phyloP scores from a whole-genome alignment of 2,329 filamentous ascomycete genomes.

The Colletotrichum phormii region DNA sequence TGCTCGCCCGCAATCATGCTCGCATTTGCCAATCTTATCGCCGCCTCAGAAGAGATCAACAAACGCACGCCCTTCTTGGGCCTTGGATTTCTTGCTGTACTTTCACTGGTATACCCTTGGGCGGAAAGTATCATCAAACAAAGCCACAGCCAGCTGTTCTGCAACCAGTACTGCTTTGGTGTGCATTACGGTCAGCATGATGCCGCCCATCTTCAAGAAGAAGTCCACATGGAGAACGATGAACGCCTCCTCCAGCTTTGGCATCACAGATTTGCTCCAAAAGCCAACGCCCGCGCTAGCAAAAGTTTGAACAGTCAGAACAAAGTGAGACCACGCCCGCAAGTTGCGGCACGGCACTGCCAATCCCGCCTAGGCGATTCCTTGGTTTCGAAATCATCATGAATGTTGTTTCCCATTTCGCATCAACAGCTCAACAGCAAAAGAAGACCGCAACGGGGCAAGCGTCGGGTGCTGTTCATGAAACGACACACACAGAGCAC shows the following conservation, averaged over 20 bases:
- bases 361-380: slow-evolving; percentile 10
- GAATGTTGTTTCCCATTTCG: slow-evolving; percentile 5
- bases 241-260: not conserved
- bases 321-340: slow-evolving; percentile 25
- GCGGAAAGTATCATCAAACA: not conserved
- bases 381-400: not conserved
- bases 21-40: slow-evolving; percentile 14
- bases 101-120: not conserved
- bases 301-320: not conserved
- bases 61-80: slow-evolving; percentile 16
- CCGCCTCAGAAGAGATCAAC: slow-evolving; percentile 11
- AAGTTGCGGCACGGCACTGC: not conserved
- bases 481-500: slow-evolving; percentile 34
- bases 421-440: slow-evolving; percentile 29
- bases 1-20: slow-evolving; percentile 10
- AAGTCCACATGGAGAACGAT: not conserved
- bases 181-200: not conserved
- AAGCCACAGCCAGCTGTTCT: slow-evolving; percentile 22
- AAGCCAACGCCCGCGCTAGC: slow-evolving; percentile 21
- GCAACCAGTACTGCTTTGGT: not conserved
- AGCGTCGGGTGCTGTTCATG: slow-evolving; percentile 26
- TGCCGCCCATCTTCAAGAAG: not conserved
- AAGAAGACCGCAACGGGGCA: slow-evolving; percentile 21
- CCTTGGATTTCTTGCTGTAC: not conserved
- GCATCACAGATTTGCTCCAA: not conserved